phyloP scores from a whole-genome alignment of 352 stramenopile genomes.

The Phytophthora palmivora region DNA sequence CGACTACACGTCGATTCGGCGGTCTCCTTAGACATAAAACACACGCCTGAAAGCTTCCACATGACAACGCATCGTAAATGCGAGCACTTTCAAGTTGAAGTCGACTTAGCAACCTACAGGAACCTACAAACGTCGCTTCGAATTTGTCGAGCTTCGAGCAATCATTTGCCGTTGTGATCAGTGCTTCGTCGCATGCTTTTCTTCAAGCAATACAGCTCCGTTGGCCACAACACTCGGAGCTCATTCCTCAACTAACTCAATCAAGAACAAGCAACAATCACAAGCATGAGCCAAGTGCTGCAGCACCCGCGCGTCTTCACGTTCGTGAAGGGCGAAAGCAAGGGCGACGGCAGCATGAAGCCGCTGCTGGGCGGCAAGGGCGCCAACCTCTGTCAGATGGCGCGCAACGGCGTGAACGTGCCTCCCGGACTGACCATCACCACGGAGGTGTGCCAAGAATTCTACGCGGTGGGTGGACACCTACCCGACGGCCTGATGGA shows the following conservation, averaged over 20 bases:
- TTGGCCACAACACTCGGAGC: not conserved
- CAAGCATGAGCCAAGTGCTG: constrained; percentile 15
- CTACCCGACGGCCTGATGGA: constrained; percentile 31
- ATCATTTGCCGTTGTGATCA: too few species aligned
- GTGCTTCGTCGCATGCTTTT: too few species aligned
- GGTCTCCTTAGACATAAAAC: too few species aligned
- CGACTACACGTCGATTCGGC: too few species aligned
- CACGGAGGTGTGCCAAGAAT: constrained; percentile 39
- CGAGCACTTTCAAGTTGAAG: too few species aligned
- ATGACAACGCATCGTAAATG: too few species aligned
- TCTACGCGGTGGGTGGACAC: constrained; percentile 35
- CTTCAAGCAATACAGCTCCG: too few species aligned
- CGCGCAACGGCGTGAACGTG: constrained; percentile 38
- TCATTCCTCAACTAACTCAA: constrained; percentile 18
- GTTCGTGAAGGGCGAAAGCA: constrained; percentile 38
- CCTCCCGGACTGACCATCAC: constrained; percentile 35
- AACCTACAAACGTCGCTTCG: too few species aligned
- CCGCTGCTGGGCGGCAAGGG: constrained; percentile 36
- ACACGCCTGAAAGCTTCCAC: too few species aligned
- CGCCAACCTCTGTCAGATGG: constrained; percentile 40
- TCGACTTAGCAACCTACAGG: too few species aligned
- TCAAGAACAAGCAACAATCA: constrained; percentile 8
- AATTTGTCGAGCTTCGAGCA: too few species aligned
- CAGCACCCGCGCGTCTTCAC: constrained; percentile 22
- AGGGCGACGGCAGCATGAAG: constrained; percentile 38